Evolutionary conservation across 2,329 filamentous ascomycete genomes (phyloP).

Genomic region (Tolypocladium tropicale): DNA sequence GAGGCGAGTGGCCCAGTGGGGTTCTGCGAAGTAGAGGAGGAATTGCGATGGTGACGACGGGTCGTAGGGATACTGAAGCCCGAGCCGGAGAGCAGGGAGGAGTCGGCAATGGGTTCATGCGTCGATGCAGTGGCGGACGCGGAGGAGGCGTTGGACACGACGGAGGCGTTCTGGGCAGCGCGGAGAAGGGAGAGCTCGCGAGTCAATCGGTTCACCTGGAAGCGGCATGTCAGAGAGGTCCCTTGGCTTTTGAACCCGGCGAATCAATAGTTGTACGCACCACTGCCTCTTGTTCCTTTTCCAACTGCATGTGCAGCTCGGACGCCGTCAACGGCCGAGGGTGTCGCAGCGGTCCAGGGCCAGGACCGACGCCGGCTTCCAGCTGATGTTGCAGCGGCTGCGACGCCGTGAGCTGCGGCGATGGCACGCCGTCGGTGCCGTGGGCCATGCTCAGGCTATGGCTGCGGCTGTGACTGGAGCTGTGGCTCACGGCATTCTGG

Average conservation of each 20-base stretch:
- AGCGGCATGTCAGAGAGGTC: not conserved
- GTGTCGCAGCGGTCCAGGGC: conserved; percentile 69
- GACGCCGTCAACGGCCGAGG: conserved; percentile 79
- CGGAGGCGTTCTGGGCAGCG: conserved; percentile 55
- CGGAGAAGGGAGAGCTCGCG: conserved; percentile 82
- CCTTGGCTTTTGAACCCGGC: not conserved
- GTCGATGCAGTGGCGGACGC: conserved; percentile 43
- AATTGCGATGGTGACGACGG: conserved; percentile 47
- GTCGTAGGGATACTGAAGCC: conserved; percentile 46
- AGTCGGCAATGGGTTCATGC: conserved; percentile 36
- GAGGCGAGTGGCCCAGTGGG: conserved; percentile 26
- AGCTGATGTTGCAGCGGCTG: conserved; percentile 17
- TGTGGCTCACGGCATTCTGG: conserved; percentile 34
- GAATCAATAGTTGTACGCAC: conserved; percentile 37
- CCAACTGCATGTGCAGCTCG: conserved; percentile 79
- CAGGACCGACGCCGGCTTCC: conserved; percentile 37
- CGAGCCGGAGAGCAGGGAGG: conserved; percentile 44
- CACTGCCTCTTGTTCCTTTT: conserved; percentile 92
- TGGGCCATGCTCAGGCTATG: conserved; percentile 5
- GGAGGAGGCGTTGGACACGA: conserved; percentile 55
- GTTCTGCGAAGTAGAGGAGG: conserved; percentile 45
- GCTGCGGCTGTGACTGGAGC: conserved; percentile 5
- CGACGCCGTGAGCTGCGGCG: conserved; percentile 8
- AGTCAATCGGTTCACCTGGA: conserved; percentile 80
- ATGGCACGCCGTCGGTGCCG: conserved; percentile 20